A percentile compares a stretch with the other conserved stretches of the same genome.
Evolutionary conservation across 345 rosid genomes (phyloP).

Genomic region (Heritiera littoralis): DNA sequence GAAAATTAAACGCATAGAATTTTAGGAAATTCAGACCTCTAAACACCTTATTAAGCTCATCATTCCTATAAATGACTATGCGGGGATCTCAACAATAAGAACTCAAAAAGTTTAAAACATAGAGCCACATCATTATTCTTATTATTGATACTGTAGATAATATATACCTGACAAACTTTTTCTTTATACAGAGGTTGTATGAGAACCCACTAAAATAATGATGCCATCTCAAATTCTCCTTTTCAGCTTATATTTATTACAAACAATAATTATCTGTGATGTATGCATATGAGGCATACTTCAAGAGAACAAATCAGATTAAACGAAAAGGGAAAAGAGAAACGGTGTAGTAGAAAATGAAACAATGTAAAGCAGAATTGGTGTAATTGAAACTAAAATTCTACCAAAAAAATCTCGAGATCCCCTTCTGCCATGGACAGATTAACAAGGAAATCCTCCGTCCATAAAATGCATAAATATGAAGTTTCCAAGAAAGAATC

Average conservation of each 20-base stretch:
- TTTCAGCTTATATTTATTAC: neutral
- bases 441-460: neutral
- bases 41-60: slow-evolving; percentile 1
- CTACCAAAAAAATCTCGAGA: neutral
- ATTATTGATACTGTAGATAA: neutral
- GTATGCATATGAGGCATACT: neutral
- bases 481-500: neutral
- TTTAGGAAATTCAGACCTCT: neutral
- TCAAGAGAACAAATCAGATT: neutral
- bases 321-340: neutral
- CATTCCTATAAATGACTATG: neutral
- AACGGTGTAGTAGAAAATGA: neutral
- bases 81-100: neutral
- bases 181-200: neutral
- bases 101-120: neutral
- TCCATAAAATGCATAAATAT: neutral
- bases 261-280: neutral
- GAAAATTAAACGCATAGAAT: neutral
- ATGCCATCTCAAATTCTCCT: neutral
- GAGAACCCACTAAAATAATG: neutral
- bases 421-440: neutral
- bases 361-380: neutral
- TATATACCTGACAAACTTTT: neutral
- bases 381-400: neutral
- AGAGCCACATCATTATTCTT: neutral